Evolutionary conservation across 768 basidiomycete species (phyloP), one percentile per base, ranked within the genome.

Genomic region (Collybiopsis confluens): DNA sequence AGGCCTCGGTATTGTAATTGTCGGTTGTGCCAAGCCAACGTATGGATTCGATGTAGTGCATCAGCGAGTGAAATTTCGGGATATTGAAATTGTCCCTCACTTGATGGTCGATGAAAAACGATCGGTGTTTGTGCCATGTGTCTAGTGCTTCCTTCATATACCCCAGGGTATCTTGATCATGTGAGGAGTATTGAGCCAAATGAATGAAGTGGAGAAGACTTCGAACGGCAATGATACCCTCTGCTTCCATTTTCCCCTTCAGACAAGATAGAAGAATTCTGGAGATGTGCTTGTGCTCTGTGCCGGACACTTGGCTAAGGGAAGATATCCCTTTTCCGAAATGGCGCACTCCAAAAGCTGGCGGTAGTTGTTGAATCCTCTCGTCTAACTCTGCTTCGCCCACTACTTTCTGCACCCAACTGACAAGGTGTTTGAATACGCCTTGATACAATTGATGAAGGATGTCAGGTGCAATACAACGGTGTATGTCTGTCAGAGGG

Each of bases 41-140:
- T 36, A 69, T 69, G 2, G 56, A 53, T 0, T 23, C 7, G 15
- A 58, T 33, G 50, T 65, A 68, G 45, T 67, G 67, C 13, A 42
- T 3, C 28, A 7, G 57, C 37, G 2, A 59, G 56, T 45, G 65
- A 62, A 65, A 27, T 54, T 71, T 71, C 1, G 69, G 64, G 21
- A 71, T 64, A 42, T 65, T 66, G 55, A 71, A 66, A 38, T 65
- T 54, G 4, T 57, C 41, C 11, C 69, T 56, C 1, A 64, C 56
- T 2, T 58, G 59, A 6, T 54, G 46, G 20, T n/a, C n/a, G n/a
- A n/a, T n/a, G n/a, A 7, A 9, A 45, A 6, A 10, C 5, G 5
- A 6, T 42, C n/a, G n/a, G 16, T 42, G 16, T 16, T 42, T 23
- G 15, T 20, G 23, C 44, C 44, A 45, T 4, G 21, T 24, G n/a